A percentile compares a stretch with the other conserved stretches of the same genome.
Evolutionary conservation across 805 yeast species (phyloP).

Genomic region (Saccharomyces paradoxus): DNA sequence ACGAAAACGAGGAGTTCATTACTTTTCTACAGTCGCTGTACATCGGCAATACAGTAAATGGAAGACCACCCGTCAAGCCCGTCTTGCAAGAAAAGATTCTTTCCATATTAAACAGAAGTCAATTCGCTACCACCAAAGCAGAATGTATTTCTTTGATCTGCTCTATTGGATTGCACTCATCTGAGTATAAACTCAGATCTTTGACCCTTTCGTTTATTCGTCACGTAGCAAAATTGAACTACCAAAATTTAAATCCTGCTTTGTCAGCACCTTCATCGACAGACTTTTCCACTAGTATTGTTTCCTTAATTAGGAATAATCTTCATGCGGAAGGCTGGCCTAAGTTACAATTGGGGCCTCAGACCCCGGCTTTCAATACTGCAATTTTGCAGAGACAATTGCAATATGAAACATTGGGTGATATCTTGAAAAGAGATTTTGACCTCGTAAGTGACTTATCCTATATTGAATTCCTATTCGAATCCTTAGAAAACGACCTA

Average conservation of each 20-base stretch:
- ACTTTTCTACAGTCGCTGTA: slow-evolving; percentile 40
- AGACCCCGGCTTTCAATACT: slow-evolving; percentile 32
- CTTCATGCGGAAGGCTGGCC: slow-evolving; percentile 59
- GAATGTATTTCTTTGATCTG: slow-evolving; percentile 40
- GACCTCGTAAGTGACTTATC: slow-evolving; percentile 38
- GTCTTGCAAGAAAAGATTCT: slow-evolving; percentile 51
- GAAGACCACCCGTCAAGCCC: slow-evolving; percentile 46
- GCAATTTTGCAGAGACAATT: slow-evolving; percentile 43
- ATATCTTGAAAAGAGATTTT: slow-evolving; percentile 44
- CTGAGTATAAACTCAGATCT: slow-evolving; percentile 44
- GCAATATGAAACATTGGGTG: slow-evolving; percentile 75
- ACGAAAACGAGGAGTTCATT: slow-evolving; percentile 42
- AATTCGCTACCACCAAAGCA: slow-evolving; percentile 38
- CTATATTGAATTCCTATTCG: slow-evolving; percentile 58
- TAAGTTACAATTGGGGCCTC: slow-evolving; percentile 29
- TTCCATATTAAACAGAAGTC: slow-evolving; percentile 42
- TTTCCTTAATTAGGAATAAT: slow-evolving; percentile 44
- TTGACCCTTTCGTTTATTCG: slow-evolving; percentile 55
- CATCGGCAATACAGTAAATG: slow-evolving; percentile 37
- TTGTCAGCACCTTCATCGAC: not conserved
- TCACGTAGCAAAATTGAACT: slow-evolving; percentile 41
- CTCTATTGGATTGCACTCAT: slow-evolving; percentile 51
- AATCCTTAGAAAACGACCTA: slow-evolving; percentile 57
- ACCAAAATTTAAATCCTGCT: slow-evolving; percentile 12
- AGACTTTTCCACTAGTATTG: slow-evolving; percentile 37